phyloP scores from a whole-genome alignment of 352 stramenopile species.

The Pythium apleroticum region DNA sequence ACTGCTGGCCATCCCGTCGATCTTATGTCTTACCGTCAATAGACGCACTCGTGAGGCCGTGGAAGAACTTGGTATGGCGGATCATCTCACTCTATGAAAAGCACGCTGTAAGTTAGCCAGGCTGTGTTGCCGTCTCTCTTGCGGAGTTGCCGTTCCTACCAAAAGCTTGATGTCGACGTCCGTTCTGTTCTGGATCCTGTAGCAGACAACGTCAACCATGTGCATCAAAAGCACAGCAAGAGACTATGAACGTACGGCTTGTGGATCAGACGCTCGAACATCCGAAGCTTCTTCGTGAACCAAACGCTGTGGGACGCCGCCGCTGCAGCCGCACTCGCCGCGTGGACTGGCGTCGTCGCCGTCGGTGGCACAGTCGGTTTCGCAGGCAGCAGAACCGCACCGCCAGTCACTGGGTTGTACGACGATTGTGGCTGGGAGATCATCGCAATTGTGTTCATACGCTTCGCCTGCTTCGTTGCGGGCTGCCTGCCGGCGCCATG shows the following conservation, averaged over 20 bases:
- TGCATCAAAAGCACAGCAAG: not conserved
- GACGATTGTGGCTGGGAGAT: constrained; percentile 17
- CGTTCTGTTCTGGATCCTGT: constrained; percentile 40
- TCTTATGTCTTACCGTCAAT: constrained; percentile 33
- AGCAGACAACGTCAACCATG: not conserved
- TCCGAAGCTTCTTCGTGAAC: constrained; percentile 28
- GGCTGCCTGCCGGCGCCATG: constrained; percentile 7
- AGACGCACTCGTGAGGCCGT: constrained; percentile 33
- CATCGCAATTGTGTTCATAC: constrained; percentile 12
- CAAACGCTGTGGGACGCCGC: constrained; percentile 16
- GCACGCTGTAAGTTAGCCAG: too few relatives aligned
- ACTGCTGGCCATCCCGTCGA: too few relatives aligned
- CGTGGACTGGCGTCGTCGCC: not conserved
- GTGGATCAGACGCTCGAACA: constrained; percentile 31
- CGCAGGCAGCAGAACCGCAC: constrained; percentile 10
- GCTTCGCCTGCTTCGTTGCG: not conserved
- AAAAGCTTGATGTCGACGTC: constrained; percentile 56
- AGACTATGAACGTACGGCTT: constrained; percentile 30
- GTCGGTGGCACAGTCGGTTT: not conserved
- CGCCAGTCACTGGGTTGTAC: constrained; percentile 5
- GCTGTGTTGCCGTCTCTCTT: too few relatives aligned
- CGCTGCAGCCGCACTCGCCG: not conserved
- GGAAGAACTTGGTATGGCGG: constrained; percentile 33
- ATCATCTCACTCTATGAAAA: constrained; percentile 36
- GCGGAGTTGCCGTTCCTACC: constrained; percentile 17